Conservation (phyloP, 2,329 filamentous ascomycete genomes). For the Ophiostoma ulmi region DNA sequence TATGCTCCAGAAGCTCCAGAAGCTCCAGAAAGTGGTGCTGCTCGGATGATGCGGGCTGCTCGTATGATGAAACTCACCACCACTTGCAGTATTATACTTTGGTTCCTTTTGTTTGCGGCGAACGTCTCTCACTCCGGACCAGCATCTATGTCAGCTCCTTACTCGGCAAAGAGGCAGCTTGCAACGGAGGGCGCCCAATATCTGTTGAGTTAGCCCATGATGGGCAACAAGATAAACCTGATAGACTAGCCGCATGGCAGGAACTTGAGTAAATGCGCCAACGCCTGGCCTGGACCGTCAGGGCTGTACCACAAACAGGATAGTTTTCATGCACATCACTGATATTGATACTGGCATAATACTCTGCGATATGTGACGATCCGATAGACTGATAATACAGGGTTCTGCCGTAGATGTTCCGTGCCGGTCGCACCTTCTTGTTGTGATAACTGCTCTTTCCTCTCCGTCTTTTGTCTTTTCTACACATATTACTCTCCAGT, state of each 20-base stretch:
- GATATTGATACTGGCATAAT: background rate
- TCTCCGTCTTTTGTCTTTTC: background rate
- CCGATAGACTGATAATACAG: background rate
- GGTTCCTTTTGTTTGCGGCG: background rate
- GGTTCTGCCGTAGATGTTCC: conserved; percentile 5
- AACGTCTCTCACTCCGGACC: background rate
- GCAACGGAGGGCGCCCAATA: background rate
- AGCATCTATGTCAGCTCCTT: background rate
- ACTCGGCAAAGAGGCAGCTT: background rate
- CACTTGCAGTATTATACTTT: background rate
- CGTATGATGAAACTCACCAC: background rate
- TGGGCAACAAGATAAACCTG: background rate
- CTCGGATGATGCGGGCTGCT: background rate
- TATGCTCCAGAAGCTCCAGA: no score
- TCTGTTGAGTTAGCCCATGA: background rate
- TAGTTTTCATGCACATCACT: background rate
- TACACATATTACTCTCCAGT: no score
- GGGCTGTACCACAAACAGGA: background rate
- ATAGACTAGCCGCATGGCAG: conserved; percentile 12
- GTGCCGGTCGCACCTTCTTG: background rate
- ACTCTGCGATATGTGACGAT: background rate
- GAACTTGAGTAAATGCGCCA: background rate
- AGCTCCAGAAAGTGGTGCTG: no score
- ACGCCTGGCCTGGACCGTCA: conserved; percentile 1
- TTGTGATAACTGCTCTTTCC: background rate